These are phyloP conservation scores for Cladosporium sp. DNA, from an alignment of 2,329 filamentous ascomycete genomes.

Conservation along the genomic window DNA sequence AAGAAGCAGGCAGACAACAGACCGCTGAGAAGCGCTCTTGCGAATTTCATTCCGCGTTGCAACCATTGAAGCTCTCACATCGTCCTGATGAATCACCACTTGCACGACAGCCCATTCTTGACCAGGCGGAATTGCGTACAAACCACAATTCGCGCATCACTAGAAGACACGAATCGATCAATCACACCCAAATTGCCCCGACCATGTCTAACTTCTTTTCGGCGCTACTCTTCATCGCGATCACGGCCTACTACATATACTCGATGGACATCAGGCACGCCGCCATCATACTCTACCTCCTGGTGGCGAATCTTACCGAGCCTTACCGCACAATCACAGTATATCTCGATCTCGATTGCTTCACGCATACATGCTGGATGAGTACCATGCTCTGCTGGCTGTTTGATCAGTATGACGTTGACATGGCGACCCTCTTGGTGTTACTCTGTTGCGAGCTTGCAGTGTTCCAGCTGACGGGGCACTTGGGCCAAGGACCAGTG, in stretches of 20 bases:
- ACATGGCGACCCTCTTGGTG: not conserved
- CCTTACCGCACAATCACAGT: not conserved
- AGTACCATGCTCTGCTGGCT: not conserved
- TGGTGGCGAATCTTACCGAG: not conserved
- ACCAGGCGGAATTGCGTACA: not conserved
- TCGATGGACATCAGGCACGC: not conserved
- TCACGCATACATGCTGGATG: not conserved
- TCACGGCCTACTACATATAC: not conserved
- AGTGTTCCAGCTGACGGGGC: not conserved
- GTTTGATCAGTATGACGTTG: not conserved
- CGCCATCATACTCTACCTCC: not conserved
- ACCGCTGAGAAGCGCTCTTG: not conserved
- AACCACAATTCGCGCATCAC: not conserved
- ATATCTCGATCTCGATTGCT: not conserved
- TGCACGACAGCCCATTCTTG: not conserved
- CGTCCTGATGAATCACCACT: not conserved
- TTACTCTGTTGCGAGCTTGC: not conserved
- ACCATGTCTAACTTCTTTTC: not conserved
- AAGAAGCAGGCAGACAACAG: not conserved
- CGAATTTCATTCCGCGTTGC: not conserved
- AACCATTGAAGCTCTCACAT: not conserved
- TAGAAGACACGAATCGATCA: not conserved
- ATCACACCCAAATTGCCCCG: not conserved
- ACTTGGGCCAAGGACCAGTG: not conserved
- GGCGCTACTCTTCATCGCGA: not conserved